phyloP scores from a whole-genome alignment of 306 rosid species.

The Corylus heterophylla region DNA sequence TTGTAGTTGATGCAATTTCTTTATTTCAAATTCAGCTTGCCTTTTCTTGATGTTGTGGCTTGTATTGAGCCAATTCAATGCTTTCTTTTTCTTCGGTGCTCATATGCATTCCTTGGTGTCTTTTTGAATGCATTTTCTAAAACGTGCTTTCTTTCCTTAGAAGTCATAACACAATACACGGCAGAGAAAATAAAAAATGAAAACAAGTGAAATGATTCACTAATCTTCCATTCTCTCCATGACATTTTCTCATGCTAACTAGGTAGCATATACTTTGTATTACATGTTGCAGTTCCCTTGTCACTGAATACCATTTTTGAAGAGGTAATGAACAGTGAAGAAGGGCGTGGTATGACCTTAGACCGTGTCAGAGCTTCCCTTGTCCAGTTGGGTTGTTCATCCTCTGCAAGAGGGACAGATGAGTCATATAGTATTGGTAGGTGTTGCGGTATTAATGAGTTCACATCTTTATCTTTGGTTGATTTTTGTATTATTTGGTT shows the following conservation, averaged over 20 bases:
- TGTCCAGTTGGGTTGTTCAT: constrained; percentile 55
- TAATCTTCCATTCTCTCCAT: not conserved
- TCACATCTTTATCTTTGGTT: constrained; percentile 11
- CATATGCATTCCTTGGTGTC: not conserved
- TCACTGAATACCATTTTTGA: constrained; percentile 54
- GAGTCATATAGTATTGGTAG: constrained; percentile 66
- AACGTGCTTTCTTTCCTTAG: not conserved
- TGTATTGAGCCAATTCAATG: not conserved
- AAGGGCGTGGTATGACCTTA: constrained; percentile 60
- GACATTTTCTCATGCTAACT: constrained; percentile 8
- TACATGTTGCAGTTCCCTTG: constrained; percentile 63
- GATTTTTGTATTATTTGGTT: constrained; percentile 10
- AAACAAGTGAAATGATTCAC: constrained; percentile 2
- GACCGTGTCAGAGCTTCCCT: constrained; percentile 75
- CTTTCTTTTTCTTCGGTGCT: not conserved
- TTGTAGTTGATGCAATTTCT: not conserved
- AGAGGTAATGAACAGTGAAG: constrained; percentile 78
- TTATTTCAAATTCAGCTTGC: not conserved
- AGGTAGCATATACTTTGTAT: constrained; percentile 23
- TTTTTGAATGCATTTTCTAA: not conserved
- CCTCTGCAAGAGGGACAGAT: constrained; percentile 32
- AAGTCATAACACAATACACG: not conserved
- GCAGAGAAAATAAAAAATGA: not conserved
- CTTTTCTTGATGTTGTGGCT: not conserved
- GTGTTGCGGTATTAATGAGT: not conserved